Base-by-base conservation (phyloP, 805 yeast species). In the Pichia eremophila region DNA sequence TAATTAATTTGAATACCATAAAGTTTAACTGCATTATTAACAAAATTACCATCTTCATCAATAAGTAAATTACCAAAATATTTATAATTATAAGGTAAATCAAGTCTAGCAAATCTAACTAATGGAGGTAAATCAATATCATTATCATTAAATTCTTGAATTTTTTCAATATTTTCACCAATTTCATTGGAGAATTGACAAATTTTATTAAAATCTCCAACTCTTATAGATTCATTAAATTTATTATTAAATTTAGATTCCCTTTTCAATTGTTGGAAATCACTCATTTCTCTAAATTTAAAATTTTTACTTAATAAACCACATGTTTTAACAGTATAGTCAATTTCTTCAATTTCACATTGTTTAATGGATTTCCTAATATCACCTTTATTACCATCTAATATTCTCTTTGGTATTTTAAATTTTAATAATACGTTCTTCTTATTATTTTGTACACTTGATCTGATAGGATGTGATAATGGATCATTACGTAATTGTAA, bases 231-330 rank as follows among this genome's bases (percentile, higher is more conserved):
- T 1, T 55, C 47, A 35, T 66, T 56, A 43, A 75, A 63, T 22
- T 59, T 68, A 8, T 63, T 52, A 1, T 75, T 71, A 51, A 80
- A 75, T 2, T 68, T 61, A 14, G 83, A 81, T 54, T 77, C 73
- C 44, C 73, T 74, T 12, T 88, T 76, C 32, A 77, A 68, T 53
- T 77, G 75, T 62, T 93, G 98, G 62, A 88, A 91, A 64, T 90
- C 98, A 0, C 91, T 81, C 73, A 89, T 77, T 53, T 85, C 87
- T 55, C 96, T 75, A 62, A 91, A 91, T 52, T 84, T 75, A 58
- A 80, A 82, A 17, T 82, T 83, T 49, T 78, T 74, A 55, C 79
- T 78, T 18, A 88, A 70, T 18, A 87, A 74, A 0, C 83, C 89
- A 5, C 77, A 73, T 0, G 95, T 91, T 41, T 71, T 70, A 2